phyloP scores from a whole-genome alignment of 1,284 basidiomycete genomes.

The Phellinidium pouzarii region DNA sequence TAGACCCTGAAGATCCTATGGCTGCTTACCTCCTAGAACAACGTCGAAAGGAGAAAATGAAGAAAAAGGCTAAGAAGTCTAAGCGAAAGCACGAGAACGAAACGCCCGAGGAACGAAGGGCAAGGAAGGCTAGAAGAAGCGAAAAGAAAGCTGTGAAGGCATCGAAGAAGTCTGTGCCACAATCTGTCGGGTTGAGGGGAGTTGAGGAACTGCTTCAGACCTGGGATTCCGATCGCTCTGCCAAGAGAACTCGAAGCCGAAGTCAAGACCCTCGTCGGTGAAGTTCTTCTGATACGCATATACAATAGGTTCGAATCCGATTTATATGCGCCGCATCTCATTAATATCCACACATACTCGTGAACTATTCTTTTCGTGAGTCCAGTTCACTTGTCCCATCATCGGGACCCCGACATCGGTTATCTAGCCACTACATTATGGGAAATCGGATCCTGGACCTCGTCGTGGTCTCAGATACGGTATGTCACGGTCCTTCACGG shows the following conservation, averaged over 20 bases:
- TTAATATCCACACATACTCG: too few relatives aligned
- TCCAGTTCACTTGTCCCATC: too few relatives aligned
- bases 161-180: too few relatives aligned
- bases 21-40: slow-evolving; percentile 76
- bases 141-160: slow-evolving; percentile 48
- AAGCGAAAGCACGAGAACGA: slow-evolving; percentile 61
- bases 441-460: too few relatives aligned
- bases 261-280: slow-evolving; percentile 7
- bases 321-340: too few relatives aligned
- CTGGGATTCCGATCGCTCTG: slow-evolving; percentile 13
- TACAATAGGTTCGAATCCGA: too few relatives aligned
- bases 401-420: too few relatives aligned
- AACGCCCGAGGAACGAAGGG: slow-evolving; percentile 69
- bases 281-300: neutral
- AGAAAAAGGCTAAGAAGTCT: slow-evolving; percentile 51
- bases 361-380: too few relatives aligned
- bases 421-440: too few relatives aligned
- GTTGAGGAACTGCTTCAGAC: slow-evolving; percentile 42
- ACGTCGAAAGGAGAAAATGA: slow-evolving; percentile 59
- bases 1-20: slow-evolving; percentile 98
- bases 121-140: slow-evolving; percentile 60
- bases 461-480: too few relatives aligned
- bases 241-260: slow-evolving; percentile 6
- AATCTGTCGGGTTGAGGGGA: slow-evolving; percentile 39
- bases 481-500: too few relatives aligned